Base-by-base conservation (phyloP, 1,284 basidiomycete genomes). In the Caloboletus inedulis region DNA sequence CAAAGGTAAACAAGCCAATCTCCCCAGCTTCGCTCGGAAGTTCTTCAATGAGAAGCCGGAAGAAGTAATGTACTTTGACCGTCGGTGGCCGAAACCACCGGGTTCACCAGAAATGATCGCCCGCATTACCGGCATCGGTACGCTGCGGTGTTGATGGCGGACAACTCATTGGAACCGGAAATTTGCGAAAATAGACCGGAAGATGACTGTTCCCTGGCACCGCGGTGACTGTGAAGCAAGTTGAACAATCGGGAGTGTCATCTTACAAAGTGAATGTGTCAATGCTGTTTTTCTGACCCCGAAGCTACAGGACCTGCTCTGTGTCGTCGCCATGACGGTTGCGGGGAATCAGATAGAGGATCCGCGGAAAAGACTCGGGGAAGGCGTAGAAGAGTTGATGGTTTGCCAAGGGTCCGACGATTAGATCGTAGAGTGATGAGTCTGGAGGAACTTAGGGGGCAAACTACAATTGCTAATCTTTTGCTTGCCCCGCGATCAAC, bases 401-500 rank as follows among this genome's bases (percentile, higher is more conserved):
- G 18, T 13, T 29, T 27, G 18, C n/a, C n/a, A n/a, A n/a, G 16
- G 7, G 19, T 30, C 25, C 9, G 29, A 13, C 7, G 4, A 31
- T 23, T 30, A 23, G 46, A 47, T 16, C 43, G 16, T n/a, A 12
- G 6, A 25, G 18, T 25, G 36, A 35, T 7, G 27, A 25, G n/a
- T 16, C 31, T 49, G 21, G 4, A 5, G 9, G 16, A 19, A 12
- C 9, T 25, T 10, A 3, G 31, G 6, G 29, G 16, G 7, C n/a
- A 35, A 23, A 30, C 10, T 36, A 42, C 18, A 16, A 18, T 33
- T 18, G 33, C 9, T 9, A 19, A 39, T 23, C 13, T 29, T 33
- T 47, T n/a, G 18, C 21, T 46, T 37, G 7, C 12, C 19, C 16
- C 44, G 41, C 50, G 21, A 59, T 40, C 44, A 53, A 43, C 18